Conservation (phyloP, 495 filamentous ascomycete genomes). For the Lasiosphaeriaceae sp. region DNA sequence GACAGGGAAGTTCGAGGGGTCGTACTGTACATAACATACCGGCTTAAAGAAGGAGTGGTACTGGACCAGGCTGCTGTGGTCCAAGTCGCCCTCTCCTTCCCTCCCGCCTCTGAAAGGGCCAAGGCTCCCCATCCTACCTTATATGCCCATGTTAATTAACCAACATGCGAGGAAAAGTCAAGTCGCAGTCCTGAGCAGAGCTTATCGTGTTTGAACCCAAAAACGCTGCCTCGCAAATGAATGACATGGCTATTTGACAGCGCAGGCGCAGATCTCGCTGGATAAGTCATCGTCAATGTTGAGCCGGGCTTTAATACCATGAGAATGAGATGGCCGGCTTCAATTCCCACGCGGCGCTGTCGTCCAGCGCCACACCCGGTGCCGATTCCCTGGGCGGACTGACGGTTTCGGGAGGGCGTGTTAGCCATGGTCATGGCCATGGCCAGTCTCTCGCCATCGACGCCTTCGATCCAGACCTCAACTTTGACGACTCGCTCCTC, state of each 20-base stretch:
- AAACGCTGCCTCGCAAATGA: background rate
- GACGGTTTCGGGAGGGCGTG: background rate
- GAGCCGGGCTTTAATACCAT: background rate
- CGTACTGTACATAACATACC: too few relatives aligned
- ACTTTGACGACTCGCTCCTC: conserved; percentile 45
- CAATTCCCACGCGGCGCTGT: conserved; percentile 43
- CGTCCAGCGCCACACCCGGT: conserved; percentile 29
- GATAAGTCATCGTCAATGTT: too few relatives aligned
- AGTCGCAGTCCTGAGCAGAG: background rate
- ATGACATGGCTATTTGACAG: background rate
- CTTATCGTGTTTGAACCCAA: background rate
- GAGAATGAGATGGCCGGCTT: conserved; percentile 40
- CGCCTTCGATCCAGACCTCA: conserved; percentile 33
- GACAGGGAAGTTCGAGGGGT: too few relatives aligned
- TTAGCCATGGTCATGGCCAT: too few relatives aligned
- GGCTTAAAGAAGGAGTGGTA: too few relatives aligned
- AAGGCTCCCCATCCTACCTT: background rate
- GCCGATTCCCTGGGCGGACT: conserved; percentile 33
- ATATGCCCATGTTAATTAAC: background rate
- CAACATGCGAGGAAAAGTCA: background rate
- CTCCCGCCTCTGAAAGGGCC: too few relatives aligned
- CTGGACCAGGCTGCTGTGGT: too few relatives aligned
- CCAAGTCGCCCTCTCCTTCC: too few relatives aligned
- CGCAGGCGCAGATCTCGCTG: background rate
- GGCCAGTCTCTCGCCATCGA: conserved; percentile 32